Conservation (phyloP, 305 asterid genomes). For the Rubia balearica region DNA sequence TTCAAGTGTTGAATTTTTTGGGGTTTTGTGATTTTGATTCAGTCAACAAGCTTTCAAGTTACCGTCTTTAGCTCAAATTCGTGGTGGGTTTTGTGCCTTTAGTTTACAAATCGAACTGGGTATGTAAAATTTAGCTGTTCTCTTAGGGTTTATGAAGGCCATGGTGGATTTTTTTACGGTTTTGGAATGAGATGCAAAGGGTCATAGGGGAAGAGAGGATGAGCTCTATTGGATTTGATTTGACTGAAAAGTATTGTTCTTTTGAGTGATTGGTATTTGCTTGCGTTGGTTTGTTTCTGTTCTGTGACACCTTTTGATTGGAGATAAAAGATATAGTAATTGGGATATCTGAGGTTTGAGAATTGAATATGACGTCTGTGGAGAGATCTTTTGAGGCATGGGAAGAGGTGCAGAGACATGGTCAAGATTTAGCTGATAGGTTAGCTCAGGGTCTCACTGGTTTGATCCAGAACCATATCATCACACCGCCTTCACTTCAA, state of each 20-base stretch:
- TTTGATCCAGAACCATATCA: conserved; percentile 72
- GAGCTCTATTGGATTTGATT: not conserved
- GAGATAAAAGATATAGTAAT: not conserved
- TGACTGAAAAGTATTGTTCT: not conserved
- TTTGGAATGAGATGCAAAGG: not conserved
- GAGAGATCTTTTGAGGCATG: conserved; percentile 96
- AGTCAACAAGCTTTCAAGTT: conserved; percentile 2
- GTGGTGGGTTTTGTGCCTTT: not conserved
- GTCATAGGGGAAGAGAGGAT: not conserved
- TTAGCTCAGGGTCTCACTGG: conserved; percentile 84
- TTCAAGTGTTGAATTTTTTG: not conserved
- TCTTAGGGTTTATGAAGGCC: not conserved
- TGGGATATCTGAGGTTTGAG: conserved; percentile 5
- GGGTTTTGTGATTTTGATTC: not conserved
- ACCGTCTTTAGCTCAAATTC: not conserved
- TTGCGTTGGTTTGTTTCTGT: not conserved
- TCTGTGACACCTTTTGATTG: not conserved
- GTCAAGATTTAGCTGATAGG: conserved; percentile 80
- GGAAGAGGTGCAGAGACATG: conserved; percentile 99
- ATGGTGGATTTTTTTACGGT: not conserved
- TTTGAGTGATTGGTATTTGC: not conserved
- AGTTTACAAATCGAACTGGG: not conserved
- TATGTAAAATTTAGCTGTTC: conserved; percentile 3
- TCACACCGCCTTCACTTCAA: conserved; percentile 60
- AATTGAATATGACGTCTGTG: conserved; percentile 59